phyloP scores from a whole-genome alignment of 148 eudicot species.

The Amaranthus palmeri region DNA sequence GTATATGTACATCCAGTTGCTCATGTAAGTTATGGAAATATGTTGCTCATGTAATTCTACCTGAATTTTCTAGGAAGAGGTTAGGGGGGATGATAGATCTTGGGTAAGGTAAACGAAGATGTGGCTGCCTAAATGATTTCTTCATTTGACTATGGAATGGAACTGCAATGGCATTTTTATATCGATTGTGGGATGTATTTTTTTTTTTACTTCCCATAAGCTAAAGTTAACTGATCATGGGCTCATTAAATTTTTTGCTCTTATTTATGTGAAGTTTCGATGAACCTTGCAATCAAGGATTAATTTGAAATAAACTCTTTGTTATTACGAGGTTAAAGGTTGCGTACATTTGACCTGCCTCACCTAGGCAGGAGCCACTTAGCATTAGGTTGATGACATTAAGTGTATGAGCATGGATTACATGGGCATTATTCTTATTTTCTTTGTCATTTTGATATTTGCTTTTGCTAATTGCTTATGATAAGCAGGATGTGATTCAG shows the following conservation, averaged over 20 bases:
- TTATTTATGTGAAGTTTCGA: no score
- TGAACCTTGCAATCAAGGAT: no score
- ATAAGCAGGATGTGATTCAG: conserved; percentile 56
- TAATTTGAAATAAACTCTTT: no score
- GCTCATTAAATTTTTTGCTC: no score
- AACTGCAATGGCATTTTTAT: neutral
- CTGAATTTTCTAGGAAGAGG: neutral
- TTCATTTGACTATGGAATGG: neutral
- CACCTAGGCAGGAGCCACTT: no score
- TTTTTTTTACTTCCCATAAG: neutral
- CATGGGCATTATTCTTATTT: neutral
- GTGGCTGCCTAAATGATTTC: neutral
- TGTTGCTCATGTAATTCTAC: neutral
- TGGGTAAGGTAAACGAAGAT: neutral
- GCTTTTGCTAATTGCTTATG: conserved; percentile 10
- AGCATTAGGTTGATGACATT: neutral
- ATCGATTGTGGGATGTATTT: neutral
- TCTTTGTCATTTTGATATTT: neutral
- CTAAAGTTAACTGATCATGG: neutral
- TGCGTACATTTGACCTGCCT: no score
- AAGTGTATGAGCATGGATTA: neutral
- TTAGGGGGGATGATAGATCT: neutral
- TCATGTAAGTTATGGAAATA: conserved; percentile 48
- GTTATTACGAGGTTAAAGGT: no score
- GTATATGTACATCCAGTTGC: conserved; percentile 69